A percentile compares a stretch with the other conserved stretches of the same genome.
Conservation (phyloP, 164 flowering plant species). For the Vitis riparia region DNA sequence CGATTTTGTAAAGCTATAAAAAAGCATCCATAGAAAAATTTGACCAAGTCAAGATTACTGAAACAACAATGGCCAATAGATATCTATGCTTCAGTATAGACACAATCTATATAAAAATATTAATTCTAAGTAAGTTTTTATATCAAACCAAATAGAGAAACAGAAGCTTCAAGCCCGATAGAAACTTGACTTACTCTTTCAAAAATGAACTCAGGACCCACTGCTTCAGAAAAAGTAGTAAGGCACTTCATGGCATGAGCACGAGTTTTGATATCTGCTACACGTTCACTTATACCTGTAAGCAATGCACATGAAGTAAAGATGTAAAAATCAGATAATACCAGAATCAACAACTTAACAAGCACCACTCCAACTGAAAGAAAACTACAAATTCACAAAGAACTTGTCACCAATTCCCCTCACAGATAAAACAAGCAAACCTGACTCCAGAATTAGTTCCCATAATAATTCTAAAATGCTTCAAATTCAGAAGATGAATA, state of each 20-base stretch:
- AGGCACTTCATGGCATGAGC: conserved; percentile 95
- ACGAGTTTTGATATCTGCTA: conserved; percentile 97
- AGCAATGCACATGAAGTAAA: conserved; percentile 4
- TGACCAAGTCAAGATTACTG: background rate
- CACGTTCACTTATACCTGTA: conserved; percentile 86
- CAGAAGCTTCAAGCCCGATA: background rate
- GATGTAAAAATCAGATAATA: background rate
- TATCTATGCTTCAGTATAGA: background rate
- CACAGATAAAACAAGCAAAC: background rate
- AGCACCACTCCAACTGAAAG: background rate
- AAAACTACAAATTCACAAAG: background rate
- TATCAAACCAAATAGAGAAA: background rate
- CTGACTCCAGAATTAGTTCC: no score
- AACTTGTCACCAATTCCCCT: no score
- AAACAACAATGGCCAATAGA: background rate
- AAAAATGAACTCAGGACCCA: conserved; percentile 95
- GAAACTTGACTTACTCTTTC: conserved; percentile 67
- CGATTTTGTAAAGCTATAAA: conserved; percentile 81
- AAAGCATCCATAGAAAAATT: background rate
- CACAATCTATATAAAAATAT: background rate
- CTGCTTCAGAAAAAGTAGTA: conserved; percentile 88
- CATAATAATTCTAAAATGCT: no score
- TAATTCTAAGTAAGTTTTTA: background rate
- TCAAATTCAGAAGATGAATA: conserved; percentile 1
- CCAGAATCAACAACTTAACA: background rate